These are phyloP conservation scores for Actinomortierella wolfii DNA, from an alignment of 371 early-diverging fungal species.

Conservation along the genomic window DNA sequence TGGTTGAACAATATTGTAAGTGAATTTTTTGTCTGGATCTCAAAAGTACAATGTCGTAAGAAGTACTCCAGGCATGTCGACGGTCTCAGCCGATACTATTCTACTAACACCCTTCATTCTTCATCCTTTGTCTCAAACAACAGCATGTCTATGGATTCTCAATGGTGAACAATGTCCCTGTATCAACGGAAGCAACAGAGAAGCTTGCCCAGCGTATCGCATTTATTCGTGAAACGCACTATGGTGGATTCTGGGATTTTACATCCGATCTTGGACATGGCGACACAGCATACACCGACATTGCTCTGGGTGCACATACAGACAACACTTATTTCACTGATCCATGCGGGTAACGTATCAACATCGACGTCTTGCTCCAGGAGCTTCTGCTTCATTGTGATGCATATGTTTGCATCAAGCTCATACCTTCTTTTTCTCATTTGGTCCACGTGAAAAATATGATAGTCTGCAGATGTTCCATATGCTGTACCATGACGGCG, in stretches of 20 bases:
- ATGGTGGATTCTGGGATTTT: conserved; percentile 87
- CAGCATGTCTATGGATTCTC: conserved; percentile 76
- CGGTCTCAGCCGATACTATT: conserved; percentile 1
- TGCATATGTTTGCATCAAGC: background rate
- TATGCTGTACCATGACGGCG: conserved; percentile 70
- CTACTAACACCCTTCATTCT: background rate
- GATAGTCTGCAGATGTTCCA: conserved; percentile 85
- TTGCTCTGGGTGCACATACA: conserved; percentile 83
- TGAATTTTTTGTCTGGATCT: background rate
- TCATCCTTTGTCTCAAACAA: background rate
- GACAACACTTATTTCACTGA: conserved; percentile 95
- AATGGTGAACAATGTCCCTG: conserved; percentile 78
- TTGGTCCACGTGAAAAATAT: background rate
- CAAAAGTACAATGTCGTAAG: background rate
- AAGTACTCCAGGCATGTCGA: background rate
- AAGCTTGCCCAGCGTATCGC: conserved; percentile 69
- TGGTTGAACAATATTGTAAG: conserved; percentile 76
- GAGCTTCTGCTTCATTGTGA: background rate
- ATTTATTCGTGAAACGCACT: conserved; percentile 84
- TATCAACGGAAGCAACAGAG: conserved; percentile 69
- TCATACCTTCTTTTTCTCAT: background rate
- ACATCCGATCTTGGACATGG: conserved; percentile 82
- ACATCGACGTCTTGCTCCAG: too few relatives aligned
- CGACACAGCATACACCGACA: conserved; percentile 87
- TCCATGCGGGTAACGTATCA: conserved; percentile 67